Percentiles rank a stretch among this genome's conserved stretches.
Conservation (phyloP, 345 rosid species). For the Brassica juncea region DNA sequence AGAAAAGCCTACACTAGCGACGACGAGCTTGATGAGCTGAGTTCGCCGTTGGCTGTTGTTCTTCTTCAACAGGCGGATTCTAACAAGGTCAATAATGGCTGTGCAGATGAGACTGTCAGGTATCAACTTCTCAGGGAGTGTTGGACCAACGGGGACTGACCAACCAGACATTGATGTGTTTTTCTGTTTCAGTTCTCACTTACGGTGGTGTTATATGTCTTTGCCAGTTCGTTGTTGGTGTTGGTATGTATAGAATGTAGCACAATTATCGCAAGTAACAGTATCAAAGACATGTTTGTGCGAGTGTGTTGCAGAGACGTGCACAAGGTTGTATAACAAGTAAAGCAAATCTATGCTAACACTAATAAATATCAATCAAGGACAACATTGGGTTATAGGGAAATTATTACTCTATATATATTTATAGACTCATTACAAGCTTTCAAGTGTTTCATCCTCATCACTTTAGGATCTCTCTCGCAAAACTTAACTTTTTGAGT, state of each 20-base stretch:
- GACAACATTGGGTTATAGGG: not conserved
- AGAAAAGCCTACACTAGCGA: constrained; percentile 81
- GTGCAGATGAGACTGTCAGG: constrained; percentile 45
- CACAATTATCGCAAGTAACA: not conserved
- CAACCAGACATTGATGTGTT: constrained; percentile 15
- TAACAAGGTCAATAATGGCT: constrained; percentile 14
- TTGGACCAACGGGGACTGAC: constrained; percentile 65
- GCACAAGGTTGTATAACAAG: not conserved
- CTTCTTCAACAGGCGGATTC: constrained; percentile 38
- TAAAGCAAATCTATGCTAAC: not conserved
- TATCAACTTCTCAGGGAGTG: constrained; percentile 77
- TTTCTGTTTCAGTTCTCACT: not conserved
- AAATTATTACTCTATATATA: not conserved
- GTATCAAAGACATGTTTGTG: not conserved
- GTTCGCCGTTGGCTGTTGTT: constrained; percentile 64
- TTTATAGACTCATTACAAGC: constrained; percentile 30
- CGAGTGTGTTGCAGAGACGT: not conserved
- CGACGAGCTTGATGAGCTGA: constrained; percentile 87
- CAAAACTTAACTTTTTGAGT: constrained; percentile 34
- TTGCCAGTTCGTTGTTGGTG: not conserved
- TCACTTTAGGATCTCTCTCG: constrained; percentile 7
- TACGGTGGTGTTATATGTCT: constrained; percentile 15
- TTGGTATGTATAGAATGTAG: constrained; percentile 12
- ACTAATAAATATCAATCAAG: not conserved
- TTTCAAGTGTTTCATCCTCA: constrained; percentile 11